Percentiles rank a stretch among this genome's conserved stretches.
These are phyloP conservation scores for Melampsora americana DNA, from an alignment of 1,284 basidiomycete genomes.

Conservation along the genomic window DNA sequence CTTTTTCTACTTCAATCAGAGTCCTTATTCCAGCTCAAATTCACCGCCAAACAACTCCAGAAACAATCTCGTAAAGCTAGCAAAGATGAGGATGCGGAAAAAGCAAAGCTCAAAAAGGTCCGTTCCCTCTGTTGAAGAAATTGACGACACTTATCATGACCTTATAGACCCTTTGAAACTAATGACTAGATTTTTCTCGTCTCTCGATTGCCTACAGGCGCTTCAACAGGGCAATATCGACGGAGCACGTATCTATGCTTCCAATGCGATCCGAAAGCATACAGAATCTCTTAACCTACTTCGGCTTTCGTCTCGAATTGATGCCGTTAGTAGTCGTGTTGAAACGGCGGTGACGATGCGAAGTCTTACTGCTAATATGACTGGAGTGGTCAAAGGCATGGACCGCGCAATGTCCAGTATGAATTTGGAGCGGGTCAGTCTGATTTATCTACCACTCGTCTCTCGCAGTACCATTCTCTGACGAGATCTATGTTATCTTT, in stretches of 20 bases:
- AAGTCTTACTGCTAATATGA: slow-evolving; percentile 88
- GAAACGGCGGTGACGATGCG: slow-evolving; percentile 99
- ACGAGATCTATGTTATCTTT: neutral
- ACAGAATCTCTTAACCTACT: slow-evolving; percentile 87
- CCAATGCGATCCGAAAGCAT: slow-evolving; percentile 98
- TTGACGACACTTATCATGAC: too few species aligned
- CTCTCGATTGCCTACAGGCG: slow-evolving; percentile 62
- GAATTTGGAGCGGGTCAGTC: slow-evolving; percentile 87
- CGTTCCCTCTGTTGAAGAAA: slow-evolving; percentile 45
- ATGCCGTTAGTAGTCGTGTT: slow-evolving; percentile 91
- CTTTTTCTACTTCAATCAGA: slow-evolving; percentile 61
- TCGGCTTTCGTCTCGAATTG: slow-evolving; percentile 81
- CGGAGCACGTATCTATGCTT: slow-evolving; percentile 96
- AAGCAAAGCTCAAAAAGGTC: slow-evolving; percentile 84
- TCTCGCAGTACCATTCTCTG: neutral
- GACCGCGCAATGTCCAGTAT: slow-evolving; percentile 98
- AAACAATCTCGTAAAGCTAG: slow-evolving; percentile 92
- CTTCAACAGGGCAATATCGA: slow-evolving; percentile 95
- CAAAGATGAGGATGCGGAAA: slow-evolving; percentile 84
- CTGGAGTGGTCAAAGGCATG: slow-evolving; percentile 94
- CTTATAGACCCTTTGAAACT: slow-evolving; percentile 5
- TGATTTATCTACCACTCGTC: slow-evolving; percentile 8
- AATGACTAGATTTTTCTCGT: neutral
- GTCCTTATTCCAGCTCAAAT: slow-evolving; percentile 95
- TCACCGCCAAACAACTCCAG: slow-evolving; percentile 87